Evolutionary conservation across 2,329 filamentous ascomycete genomes (phyloP), one percentile per base, ranked within the genome.

Genomic region (Nakataea oryzae): DNA sequence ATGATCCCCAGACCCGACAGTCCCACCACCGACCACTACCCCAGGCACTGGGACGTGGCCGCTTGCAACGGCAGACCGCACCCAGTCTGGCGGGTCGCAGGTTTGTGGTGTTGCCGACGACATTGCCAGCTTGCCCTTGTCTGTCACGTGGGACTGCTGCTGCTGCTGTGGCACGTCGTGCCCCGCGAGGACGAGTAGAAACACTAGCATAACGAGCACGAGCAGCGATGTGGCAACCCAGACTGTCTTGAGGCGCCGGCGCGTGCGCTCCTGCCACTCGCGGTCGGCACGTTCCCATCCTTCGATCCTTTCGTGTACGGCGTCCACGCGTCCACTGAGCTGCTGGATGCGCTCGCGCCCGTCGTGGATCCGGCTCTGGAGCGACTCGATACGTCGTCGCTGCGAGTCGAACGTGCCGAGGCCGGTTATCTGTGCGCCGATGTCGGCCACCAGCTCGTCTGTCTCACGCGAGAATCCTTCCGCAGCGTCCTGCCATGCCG

Each of bases 261-360:
- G 77, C n/a, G 86, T 89, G 68, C 79, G 84, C 68, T 88, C 85
- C 73, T 89, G 84, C 79, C 86, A 88, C 68, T 86, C 83, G 58
- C 76, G 78, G 72, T 92, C 89, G 1, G 83, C 80, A 62, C 78
- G 79, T 71, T 90, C 87, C 81, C 88, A 90, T 30, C 78, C 76
- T 70, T 89, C 86, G 17, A 93, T 84, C 9, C 84, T 79, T 62
- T 80, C 74, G 59, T 84, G 80, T 14, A 90, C 87, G 17, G 79
- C 74, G 60, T 87, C 85, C 3, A 93, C 83, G 59, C 89, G 79
- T 56, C 78, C 78, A 63, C 85, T 85, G 50, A 92, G 76, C 21
- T 75, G 73, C 60, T 81, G 77, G 47, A 89, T 85, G 66, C 81
- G 84, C 58, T 82, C 75, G 57, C 86, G 83, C 12, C 86, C 86